phyloP scores from a whole-genome alignment of 495 filamentous ascomycete species.

The Achaetomiella virescens region DNA sequence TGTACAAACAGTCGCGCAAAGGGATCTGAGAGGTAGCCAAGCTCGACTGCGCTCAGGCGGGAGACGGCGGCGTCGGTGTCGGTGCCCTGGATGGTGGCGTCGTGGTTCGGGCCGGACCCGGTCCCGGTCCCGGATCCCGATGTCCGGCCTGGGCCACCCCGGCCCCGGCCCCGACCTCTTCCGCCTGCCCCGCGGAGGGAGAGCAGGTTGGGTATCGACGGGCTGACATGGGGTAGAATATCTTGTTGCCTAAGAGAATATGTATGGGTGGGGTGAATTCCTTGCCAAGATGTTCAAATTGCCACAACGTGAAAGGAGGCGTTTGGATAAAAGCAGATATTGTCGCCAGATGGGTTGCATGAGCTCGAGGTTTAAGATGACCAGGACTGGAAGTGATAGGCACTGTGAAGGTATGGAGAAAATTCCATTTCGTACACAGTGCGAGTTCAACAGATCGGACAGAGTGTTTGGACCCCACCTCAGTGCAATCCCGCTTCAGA shows the following conservation, averaged over 20 bases:
- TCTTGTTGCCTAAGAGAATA: background rate
- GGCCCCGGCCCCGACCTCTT: constrained; percentile 32
- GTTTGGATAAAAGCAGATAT: no score
- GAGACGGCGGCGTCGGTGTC: constrained; percentile 89
- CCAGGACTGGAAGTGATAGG: no score
- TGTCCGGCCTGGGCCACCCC: constrained; percentile 35
- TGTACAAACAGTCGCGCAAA: constrained; percentile 63
- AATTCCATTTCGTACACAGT: background rate
- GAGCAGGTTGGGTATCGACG: constrained; percentile 72
- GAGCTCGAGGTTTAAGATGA: no score
- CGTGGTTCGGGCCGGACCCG: constrained; percentile 25
- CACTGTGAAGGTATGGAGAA: background rate
- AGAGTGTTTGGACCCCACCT: background rate
- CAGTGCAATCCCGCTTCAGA: background rate
- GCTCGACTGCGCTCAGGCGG: constrained; percentile 75
- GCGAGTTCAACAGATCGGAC: background rate
- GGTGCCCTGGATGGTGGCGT: constrained; percentile 70
- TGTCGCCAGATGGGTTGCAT: no score
- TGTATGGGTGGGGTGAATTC: no score
- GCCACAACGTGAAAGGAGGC: no score
- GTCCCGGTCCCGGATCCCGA: constrained; percentile 9
- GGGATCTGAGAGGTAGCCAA: constrained; percentile 81
- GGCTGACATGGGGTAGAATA: constrained; percentile 52
- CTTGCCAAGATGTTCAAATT: no score
- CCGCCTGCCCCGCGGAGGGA: constrained; percentile 49